Percentiles rank a stretch among this genome's conserved stretches.
Evolutionary conservation across 2,329 filamentous ascomycete species (phyloP).

Genomic region (Phialocephala sp.): DNA sequence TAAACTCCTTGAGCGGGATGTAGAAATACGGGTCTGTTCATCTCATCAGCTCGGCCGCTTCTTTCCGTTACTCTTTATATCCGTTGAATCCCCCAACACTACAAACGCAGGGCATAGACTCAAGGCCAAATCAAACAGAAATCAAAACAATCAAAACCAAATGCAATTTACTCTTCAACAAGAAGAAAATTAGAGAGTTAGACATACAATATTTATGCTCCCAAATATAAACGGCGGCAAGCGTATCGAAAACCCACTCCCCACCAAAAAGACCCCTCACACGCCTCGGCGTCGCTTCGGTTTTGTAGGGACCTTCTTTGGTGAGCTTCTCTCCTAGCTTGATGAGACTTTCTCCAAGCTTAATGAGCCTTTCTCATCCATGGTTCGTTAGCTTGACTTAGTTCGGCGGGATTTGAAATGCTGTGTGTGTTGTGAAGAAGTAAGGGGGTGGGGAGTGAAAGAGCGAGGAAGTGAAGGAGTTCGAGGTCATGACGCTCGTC

Average conservation of each 20-base stretch:
- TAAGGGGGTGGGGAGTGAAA: neutral
- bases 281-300: slow-evolving; percentile 37
- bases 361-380: neutral
- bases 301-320: slow-evolving; percentile 37
- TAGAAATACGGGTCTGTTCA: slow-evolving; percentile 51
- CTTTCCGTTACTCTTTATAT: no score
- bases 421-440: no score
- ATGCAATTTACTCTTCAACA: no score
- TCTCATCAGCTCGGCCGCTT: neutral
- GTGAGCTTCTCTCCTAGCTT: slow-evolving; percentile 27
- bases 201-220: slow-evolving; percentile 50
- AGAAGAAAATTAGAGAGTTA: slow-evolving; percentile 4
- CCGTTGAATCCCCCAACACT: neutral
- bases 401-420: no score
- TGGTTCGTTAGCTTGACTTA: no score
- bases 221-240: slow-evolving; percentile 48
- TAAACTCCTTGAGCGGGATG: slow-evolving; percentile 40
- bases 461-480: neutral
- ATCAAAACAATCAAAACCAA: no score
- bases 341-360: neutral
- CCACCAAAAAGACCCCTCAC: slow-evolving; percentile 37
- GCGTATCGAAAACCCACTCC: slow-evolving; percentile 45
- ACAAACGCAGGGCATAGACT: no score
- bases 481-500: neutral
- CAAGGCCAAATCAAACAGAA: no score